Percentiles rank a stretch among this genome's conserved stretches.
These are phyloP conservation scores for Colletotrichum navitas DNA, from an alignment of 2,329 filamentous ascomycete species.

Conservation along the genomic window DNA sequence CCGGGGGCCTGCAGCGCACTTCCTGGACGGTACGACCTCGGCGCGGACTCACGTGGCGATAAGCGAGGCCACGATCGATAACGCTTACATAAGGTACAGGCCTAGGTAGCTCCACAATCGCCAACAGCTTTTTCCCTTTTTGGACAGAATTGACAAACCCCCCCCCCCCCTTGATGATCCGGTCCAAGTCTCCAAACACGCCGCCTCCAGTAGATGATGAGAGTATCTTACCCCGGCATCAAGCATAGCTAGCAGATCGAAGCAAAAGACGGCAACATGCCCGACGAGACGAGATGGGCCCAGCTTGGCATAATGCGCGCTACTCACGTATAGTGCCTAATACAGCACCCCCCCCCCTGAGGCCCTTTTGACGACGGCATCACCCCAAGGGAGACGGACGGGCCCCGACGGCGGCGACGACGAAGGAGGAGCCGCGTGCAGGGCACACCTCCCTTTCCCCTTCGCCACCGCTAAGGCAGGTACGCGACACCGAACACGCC, in stretches of 20 bases:
- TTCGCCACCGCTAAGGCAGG: conserved; percentile 24
- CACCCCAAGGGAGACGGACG: background rate
- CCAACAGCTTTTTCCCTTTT: background rate
- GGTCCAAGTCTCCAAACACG: conserved; percentile 29
- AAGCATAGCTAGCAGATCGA: background rate
- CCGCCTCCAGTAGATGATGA: conserved; percentile 19
- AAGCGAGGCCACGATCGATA: background rate
- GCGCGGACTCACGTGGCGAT: conserved; percentile 13
- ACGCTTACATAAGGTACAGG: background rate
- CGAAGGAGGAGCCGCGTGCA: background rate
- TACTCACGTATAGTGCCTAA: background rate
- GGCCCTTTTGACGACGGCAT: background rate
- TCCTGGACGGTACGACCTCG: background rate
- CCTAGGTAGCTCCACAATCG: background rate
- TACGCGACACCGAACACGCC: conserved; percentile 14
- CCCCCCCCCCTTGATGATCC: conserved; percentile 34
- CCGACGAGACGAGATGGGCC: background rate
- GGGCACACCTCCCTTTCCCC: background rate
- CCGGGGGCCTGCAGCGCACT: background rate
- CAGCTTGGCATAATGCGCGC: background rate
- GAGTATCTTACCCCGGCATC: conserved; percentile 5
- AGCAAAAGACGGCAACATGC: background rate
- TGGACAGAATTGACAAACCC: conserved; percentile 6
- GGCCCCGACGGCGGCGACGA: conserved; percentile 1
- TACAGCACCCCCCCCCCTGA: background rate